Percentiles rank a stretch among this genome's conserved stretches.
Conservation (phyloP, 805 yeast species). For the Pichia cephalocereana region DNA sequence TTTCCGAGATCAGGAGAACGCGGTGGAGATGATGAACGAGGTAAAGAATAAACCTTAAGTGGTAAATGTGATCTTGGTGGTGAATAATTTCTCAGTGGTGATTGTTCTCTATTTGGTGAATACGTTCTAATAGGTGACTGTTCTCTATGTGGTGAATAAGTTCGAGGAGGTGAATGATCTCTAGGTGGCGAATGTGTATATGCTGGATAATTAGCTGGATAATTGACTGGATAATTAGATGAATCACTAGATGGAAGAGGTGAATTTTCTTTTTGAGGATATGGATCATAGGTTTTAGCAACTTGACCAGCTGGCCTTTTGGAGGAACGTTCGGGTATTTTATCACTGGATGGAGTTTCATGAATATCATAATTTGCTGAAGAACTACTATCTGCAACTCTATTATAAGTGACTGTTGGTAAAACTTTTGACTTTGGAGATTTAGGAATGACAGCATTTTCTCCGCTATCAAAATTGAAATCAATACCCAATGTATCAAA, state of each 20-base stretch:
- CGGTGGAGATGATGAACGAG: background rate
- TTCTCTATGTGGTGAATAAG: background rate
- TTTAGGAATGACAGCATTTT: no score
- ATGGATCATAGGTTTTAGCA: background rate
- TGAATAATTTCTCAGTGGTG: background rate
- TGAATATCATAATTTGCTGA: background rate
- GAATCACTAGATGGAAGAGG: no score
- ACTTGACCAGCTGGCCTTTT: background rate
- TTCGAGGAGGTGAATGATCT: background rate
- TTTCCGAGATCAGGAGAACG: no score
- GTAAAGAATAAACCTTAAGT: no score
- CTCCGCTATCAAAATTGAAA: background rate
- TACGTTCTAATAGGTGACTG: background rate
- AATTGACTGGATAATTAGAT: no score
- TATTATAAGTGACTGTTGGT: background rate
- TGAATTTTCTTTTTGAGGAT: background rate
- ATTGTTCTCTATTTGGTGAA: background rate
- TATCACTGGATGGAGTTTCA: background rate
- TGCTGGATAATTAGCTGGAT: no score
- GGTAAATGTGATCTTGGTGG: background rate
- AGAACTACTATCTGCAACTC: background rate
- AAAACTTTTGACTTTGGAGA: no score
- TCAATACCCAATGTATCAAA: conserved; percentile 1
- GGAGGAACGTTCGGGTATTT: background rate
- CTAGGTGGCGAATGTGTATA: no score